Evolutionary conservation across 352 stramenopile species (phyloP), one percentile per base, ranked within the genome.

Genomic region (Aphanomyces stellatus): DNA sequence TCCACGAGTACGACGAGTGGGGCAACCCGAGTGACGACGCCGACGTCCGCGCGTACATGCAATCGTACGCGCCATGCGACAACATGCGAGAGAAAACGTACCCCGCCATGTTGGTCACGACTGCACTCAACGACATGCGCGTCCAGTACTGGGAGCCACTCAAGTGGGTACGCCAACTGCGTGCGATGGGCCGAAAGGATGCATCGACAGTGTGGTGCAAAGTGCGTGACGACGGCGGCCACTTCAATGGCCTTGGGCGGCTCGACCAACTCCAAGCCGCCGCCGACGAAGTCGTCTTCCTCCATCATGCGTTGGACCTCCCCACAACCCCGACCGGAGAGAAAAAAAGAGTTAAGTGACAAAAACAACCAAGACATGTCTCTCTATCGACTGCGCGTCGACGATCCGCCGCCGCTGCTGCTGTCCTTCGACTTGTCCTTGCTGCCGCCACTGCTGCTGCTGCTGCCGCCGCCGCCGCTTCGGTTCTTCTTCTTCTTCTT

Each of bases 1-100:
- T 96, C 19, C 86, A 97, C 69, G 91, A 97, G 74, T 96, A 96
- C 62, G 88, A 96, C 51, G 91, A 97, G 71, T 97, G 89, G 89
- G 88, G 90, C 2, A 84, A 97, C 57, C 83, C 84, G 13, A 41
- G 10, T 2, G 62, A 15, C 17, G 75, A 86, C 24, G 64, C 70
- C 0, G 65, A 76, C 4, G 76, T 81, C 13, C 70, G 71, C 30
- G 72, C 77, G 22, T 94, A 92, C 72, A 93, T 95, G 40, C 64
- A 76, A 28, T 90, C 85, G n/a, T 95, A 94, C 62, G 82, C 83
- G 7, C 87, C 87, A 17, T 88, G 76, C 28, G 81, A 87, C 42
- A 95, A 95, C 69, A 64, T 95, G 40, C 72, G 72, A 0, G 42
- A 64, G 4, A 70, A 71, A 11, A 63, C 65, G 4, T 93, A 91